phyloP scores from a whole-genome alignment of 2,329 filamentous ascomycete genomes.

The Hypoxylon sp. region DNA sequence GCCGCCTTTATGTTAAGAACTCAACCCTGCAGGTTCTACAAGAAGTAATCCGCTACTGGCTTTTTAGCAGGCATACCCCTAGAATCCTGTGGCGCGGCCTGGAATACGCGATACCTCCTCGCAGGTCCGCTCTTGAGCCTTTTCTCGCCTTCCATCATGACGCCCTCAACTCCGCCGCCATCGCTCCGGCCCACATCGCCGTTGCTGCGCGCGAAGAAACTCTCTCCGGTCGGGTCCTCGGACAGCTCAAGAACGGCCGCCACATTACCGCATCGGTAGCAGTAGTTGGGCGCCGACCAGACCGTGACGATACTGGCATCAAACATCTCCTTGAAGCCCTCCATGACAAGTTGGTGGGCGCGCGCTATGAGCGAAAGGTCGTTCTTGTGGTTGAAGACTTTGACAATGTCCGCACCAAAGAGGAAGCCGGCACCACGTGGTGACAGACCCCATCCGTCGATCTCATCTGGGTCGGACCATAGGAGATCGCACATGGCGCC shows the following conservation, averaged over 20 bases:
- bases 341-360: constrained; percentile 98
- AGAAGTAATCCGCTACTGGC: constrained; percentile 96
- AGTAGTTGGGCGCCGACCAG: constrained; percentile 98
- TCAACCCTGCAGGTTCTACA: constrained; percentile 60
- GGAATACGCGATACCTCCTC: constrained; percentile 92
- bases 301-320: constrained; percentile 96
- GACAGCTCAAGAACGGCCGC: constrained; percentile 93
- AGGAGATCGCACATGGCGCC: constrained; percentile 98
- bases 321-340: constrained; percentile 99
- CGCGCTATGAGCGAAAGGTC: constrained; percentile 92
- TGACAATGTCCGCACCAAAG: constrained; percentile 96
- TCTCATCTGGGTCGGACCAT: constrained; percentile 98
- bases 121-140: constrained; percentile 77
- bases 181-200: constrained; percentile 75
- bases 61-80: constrained; percentile 99
- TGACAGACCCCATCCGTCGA: constrained; percentile 95
- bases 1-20: background rate
- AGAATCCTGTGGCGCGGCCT: constrained; percentile 95
- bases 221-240: constrained; percentile 84
- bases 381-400: constrained; percentile 94
- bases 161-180: constrained; percentile 58
- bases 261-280: constrained; percentile 95
- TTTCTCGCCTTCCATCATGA: constrained; percentile 65
- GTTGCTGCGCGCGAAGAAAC: constrained; percentile 77
- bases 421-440: constrained; percentile 95